Conservation (phyloP, 192 early-diverging fungal species). For the Gonapodya prolifera region DNA sequence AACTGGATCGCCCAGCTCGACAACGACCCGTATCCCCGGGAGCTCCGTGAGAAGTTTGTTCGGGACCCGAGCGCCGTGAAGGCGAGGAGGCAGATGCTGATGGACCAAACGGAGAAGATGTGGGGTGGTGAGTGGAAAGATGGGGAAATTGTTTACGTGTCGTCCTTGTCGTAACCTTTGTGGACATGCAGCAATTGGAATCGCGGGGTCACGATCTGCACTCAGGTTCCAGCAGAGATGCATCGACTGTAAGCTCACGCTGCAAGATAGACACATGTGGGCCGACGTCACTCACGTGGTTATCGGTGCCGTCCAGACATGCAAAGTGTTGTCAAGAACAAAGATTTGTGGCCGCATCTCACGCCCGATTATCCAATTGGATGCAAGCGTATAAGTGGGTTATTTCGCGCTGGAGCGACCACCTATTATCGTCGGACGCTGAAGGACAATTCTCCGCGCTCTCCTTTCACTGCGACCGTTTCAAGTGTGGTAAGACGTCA, state of each 20-base stretch:
- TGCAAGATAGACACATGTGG: background rate
- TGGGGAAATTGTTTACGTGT: too few species aligned
- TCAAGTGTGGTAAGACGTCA: too few species aligned
- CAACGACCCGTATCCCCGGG: background rate
- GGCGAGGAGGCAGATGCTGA: background rate
- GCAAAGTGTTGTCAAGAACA: background rate
- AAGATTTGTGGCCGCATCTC: background rate
- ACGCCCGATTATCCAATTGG: background rate
- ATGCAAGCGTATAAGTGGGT: background rate
- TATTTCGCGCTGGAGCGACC: too few species aligned
- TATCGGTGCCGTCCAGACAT: background rate
- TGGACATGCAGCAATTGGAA: too few species aligned
- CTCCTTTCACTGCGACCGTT: too few species aligned
- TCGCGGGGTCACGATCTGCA: background rate
- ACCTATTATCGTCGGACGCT: too few species aligned
- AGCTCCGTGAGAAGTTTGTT: background rate
- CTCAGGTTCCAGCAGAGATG: background rate
- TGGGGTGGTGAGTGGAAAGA: too few species aligned
- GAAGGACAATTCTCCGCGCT: too few species aligned
- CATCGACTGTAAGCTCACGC: too few species aligned
- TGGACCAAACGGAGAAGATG: background rate
- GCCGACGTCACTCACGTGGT: background rate
- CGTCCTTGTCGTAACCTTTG: too few species aligned
- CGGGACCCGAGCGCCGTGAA: background rate
- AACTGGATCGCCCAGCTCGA: background rate